phyloP scores from a whole-genome alignment of 805 yeast species.

The Naumovozyma castellii region DNA sequence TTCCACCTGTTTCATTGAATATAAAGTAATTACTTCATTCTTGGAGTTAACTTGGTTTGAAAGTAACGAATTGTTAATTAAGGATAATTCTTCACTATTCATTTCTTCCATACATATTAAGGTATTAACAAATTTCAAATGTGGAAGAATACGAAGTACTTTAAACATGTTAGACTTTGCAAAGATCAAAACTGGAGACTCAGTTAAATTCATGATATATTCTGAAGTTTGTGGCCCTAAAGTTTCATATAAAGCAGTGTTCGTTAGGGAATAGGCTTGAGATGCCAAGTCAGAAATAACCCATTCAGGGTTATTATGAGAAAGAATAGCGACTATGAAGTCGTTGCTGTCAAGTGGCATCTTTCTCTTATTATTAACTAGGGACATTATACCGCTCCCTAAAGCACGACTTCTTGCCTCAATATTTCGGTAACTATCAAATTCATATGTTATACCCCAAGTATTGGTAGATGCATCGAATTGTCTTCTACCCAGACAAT shows the following conservation, averaged over 20 bases:
- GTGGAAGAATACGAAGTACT: constrained; percentile 38
- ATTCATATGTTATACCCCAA: constrained; percentile 36
- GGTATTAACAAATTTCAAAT: constrained; percentile 37
- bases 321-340: constrained; percentile 47
- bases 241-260: constrained; percentile 49
- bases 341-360: constrained; percentile 25
- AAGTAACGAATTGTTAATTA: constrained; percentile 25
- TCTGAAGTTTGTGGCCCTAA: constrained; percentile 51
- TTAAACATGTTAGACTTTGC: constrained; percentile 42
- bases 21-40: constrained; percentile 33
- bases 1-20: constrained; percentile 35
- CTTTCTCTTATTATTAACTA: constrained; percentile 33
- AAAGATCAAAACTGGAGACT: constrained; percentile 51
- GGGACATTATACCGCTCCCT: constrained; percentile 46
- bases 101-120: constrained; percentile 49
- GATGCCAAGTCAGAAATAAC: constrained; percentile 59
- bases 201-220: constrained; percentile 52
- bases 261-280: constrained; percentile 44
- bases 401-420: constrained; percentile 36
- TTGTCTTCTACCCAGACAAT: constrained; percentile 40
- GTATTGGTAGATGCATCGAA: constrained; percentile 26
- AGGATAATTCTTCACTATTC: constrained; percentile 25
- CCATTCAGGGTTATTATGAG: constrained; percentile 62
- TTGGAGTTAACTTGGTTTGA: constrained; percentile 21
- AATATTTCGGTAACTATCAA: constrained; percentile 36